Evolutionary conservation across 305 asterid species (phyloP).

Genomic region (Fraxinus greggii): DNA sequence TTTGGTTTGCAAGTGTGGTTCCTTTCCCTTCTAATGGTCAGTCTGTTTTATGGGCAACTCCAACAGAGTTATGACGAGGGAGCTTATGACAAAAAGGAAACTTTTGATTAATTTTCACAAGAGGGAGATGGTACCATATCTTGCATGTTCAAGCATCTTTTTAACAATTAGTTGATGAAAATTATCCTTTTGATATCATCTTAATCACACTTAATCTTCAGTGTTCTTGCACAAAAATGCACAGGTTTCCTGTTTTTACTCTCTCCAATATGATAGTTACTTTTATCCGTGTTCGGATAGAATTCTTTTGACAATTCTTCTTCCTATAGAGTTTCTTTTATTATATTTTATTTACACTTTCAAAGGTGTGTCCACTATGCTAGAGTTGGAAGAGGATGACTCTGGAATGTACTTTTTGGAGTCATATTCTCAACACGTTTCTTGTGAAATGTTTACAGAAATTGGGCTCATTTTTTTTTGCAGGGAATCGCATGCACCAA

Average conservation of each 20-base stretch:
- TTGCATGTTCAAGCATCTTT: background rate
- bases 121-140: background rate
- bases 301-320: background rate
- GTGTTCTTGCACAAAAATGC: background rate
- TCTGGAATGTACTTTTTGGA: background rate
- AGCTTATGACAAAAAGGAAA: background rate
- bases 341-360: background rate
- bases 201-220: background rate
- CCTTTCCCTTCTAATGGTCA: background rate
- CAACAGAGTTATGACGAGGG: background rate
- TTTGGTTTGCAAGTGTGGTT: background rate
- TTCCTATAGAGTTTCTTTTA: slow-evolving; percentile 2
- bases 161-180: background rate
- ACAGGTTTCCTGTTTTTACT: background rate
- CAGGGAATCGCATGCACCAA: slow-evolving; percentile 98
- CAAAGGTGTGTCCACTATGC: slow-evolving; percentile 7
- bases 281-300: slow-evolving; percentile 4
- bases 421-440: background rate
- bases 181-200: background rate
- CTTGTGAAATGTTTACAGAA: slow-evolving; percentile 2
- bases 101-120: background rate
- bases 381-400: background rate
- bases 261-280: slow-evolving; percentile 21
- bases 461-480: slow-evolving; percentile 29
- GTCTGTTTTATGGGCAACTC: background rate